These are phyloP conservation scores for Acanthochlamys bracteata DNA, from an alignment of 106 monocot genomes.

Conservation along the genomic window DNA sequence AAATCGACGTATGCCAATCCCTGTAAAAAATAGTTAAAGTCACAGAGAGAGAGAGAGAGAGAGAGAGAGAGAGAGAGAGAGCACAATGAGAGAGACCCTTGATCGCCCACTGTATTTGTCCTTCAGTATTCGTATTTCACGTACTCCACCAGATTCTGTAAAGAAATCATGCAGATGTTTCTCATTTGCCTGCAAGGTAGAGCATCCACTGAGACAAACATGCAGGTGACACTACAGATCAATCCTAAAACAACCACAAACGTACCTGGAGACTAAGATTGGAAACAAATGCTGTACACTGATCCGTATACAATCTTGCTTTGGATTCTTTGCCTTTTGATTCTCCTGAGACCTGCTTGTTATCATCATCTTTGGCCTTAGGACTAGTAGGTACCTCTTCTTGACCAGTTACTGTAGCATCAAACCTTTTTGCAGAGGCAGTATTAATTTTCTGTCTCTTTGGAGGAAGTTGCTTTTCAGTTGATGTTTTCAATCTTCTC, in stretches of 20 bases:
- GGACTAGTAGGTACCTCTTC: constrained; percentile 3
- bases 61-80: constrained; percentile 6
- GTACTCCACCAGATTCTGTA: constrained; percentile 51
- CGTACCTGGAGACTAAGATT: constrained; percentile 68
- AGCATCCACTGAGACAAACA: constrained; percentile 3
- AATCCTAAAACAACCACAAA: neutral
- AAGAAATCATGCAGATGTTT: constrained; percentile 64
- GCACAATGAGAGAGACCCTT: constrained; percentile 61
- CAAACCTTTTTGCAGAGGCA: constrained; percentile 8
- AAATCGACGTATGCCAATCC: constrained; percentile 96
- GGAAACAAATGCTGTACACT: constrained; percentile 86
- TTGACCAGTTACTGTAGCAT: constrained; percentile 8
- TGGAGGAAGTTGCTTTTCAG: constrained; percentile 41
- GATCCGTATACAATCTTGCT: constrained; percentile 46
- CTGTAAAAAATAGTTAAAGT: constrained; percentile 21
- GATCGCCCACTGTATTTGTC: constrained; percentile 75
- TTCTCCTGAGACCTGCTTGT: constrained; percentile 12
- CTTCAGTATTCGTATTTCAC: constrained; percentile 58
- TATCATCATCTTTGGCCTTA: constrained; percentile 8
- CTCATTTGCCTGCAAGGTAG: constrained; percentile 63
- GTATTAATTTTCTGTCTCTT: constrained; percentile 48
- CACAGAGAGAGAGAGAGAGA: constrained; percentile 5
- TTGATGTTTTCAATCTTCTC: constrained; percentile 48
- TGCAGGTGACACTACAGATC: neutral
- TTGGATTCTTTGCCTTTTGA: constrained; percentile 25